phyloP scores from a whole-genome alignment of 768 basidiomycete genomes.

The Rubroboletus satanas region DNA sequence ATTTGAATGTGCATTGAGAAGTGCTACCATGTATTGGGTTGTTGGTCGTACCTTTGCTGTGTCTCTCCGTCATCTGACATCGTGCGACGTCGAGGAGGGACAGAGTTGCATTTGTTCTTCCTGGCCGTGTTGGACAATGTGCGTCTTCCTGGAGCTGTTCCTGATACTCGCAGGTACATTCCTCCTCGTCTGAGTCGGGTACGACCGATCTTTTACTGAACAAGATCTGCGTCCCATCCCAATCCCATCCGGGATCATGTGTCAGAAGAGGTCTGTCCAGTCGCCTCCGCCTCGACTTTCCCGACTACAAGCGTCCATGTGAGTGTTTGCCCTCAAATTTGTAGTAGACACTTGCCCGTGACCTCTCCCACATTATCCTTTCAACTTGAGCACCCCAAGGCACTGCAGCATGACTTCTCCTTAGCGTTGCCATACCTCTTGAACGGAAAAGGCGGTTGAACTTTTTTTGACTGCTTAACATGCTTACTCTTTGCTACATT shows the following conservation, averaged over 20 bases:
- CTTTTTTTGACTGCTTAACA: background rate
- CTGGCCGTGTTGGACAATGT: background rate
- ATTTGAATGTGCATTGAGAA: background rate
- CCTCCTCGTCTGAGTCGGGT: background rate
- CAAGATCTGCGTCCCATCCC: conserved; percentile 18
- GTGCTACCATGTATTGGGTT: background rate
- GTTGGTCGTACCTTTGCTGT: background rate
- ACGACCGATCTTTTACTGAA: background rate
- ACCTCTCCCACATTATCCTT: conserved; percentile 8
- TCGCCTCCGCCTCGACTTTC: conserved; percentile 14
- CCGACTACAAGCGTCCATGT: conserved; percentile 4
- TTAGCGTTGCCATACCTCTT: conserved; percentile 19
- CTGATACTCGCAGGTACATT: background rate
- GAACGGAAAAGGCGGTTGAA: background rate
- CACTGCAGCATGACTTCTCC: conserved; percentile 8
- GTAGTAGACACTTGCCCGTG: conserved; percentile 6
- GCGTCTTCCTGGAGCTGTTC: background rate
- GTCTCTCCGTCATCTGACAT: background rate
- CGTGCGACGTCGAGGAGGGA: conserved; percentile 9
- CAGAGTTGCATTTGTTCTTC: background rate
- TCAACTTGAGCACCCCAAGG: conserved; percentile 8
- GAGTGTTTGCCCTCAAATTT: background rate
- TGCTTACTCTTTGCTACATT: background rate
- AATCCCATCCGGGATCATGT: conserved; percentile 23
- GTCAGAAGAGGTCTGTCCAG: conserved; percentile 9